Conservation (phyloP, 257 asterid species). For the Verbascum thapsus region DNA sequence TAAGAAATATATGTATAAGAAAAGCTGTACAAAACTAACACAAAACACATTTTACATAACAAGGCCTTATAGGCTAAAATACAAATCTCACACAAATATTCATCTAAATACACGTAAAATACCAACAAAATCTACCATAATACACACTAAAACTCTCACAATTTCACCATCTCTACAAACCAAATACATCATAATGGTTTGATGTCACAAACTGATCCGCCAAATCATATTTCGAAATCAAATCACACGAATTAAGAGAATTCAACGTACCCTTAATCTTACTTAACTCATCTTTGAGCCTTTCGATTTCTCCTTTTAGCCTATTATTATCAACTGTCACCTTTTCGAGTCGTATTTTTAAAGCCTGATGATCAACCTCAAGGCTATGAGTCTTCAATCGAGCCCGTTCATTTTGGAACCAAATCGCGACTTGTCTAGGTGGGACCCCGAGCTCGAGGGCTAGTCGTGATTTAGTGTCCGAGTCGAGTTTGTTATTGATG, state of each 20-base stretch:
- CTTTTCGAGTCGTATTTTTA: constrained; percentile 45
- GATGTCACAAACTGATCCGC: constrained; percentile 42
- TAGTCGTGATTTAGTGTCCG: constrained; percentile 52
- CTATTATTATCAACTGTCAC: constrained; percentile 42
- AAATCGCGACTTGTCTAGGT: constrained; percentile 60
- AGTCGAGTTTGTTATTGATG: constrained; percentile 56
- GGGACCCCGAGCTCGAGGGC: constrained; percentile 59
- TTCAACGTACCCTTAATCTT: constrained; percentile 35
- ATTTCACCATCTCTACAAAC: neutral
- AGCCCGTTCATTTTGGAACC: constrained; percentile 82
- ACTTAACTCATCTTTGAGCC: constrained; percentile 51
- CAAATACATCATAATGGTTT: constrained; percentile 41
- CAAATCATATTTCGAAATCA: neutral
- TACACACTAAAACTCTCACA: too few relatives aligned
- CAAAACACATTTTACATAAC: too few relatives aligned
- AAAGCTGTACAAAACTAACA: too few relatives aligned
- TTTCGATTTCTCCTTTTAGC: constrained; percentile 45
- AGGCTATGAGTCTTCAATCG: constrained; percentile 66
- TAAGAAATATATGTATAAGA: too few relatives aligned
- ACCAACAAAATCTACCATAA: too few relatives aligned
- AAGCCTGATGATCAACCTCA: constrained; percentile 45
- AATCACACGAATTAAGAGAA: constrained; percentile 37
- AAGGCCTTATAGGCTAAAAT: too few relatives aligned
- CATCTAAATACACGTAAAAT: too few relatives aligned
- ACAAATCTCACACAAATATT: too few relatives aligned